Base-by-base conservation (phyloP, 306 rosid genomes). In the Cyclanthera cordifolia region DNA sequence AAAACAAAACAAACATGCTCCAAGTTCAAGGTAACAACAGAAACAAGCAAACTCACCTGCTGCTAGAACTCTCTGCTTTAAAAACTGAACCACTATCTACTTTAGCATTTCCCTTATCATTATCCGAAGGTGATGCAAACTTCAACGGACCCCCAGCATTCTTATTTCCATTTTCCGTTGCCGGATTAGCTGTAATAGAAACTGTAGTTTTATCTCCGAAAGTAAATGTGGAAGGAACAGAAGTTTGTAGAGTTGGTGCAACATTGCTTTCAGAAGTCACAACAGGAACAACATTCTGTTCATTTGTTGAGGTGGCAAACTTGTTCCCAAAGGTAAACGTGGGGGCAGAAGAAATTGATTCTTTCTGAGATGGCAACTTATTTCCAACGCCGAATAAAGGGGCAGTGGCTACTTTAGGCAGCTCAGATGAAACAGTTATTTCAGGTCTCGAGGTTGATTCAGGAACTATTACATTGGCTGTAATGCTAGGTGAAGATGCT, bases 41-140 rank as follows among this genome's bases (percentile, higher is more conserved):
- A 48, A 30, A 34, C 32, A 39, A 39, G 55, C 43, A 74, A 12
- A 76, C 82, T 73, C 49, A 91, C 97, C 89, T 86, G 89, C 89
- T 85, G 89, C 58, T 64, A 27, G 81, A 79, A 79, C 53, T 79
- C 79, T 73, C 91, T 6, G 74, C 73, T 64, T 75, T 79, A 45
- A 83, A 24, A 53, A 71, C 74, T 28, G 76, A 81, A 79, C 73
- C 49, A 72, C 77, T 73, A 51, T 74, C 82, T 37, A 73, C 64
- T 53, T 71, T 78, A 71, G 50, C 13, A 59, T 63, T 68, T 15
- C 57, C 52, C 51, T 83, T 73, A 72, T 75, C 86, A 30, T 54
- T 69, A 46, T 71, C 75, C 21, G 76, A 52, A 47, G 86, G 64
- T 15, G 80, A 47, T 19, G 83, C 55, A 54, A 76, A 82, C 41